phyloP scores from a whole-genome alignment of 2,329 filamentous ascomycete genomes.

The Claviceps spartinae region DNA sequence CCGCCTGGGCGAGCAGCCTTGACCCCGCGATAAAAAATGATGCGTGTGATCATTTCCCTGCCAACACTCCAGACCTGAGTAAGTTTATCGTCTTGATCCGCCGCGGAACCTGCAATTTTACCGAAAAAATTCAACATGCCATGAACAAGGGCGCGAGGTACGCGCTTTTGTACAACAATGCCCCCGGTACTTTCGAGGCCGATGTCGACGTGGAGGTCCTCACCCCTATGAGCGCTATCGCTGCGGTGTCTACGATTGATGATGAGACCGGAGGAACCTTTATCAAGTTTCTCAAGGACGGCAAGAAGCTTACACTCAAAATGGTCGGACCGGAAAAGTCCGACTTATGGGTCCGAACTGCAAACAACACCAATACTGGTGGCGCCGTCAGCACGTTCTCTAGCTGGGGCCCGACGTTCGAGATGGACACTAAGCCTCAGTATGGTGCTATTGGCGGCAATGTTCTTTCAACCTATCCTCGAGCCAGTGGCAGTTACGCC shows the following conservation, averaged over 20 bases:
- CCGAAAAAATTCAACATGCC: slow-evolving; percentile 38
- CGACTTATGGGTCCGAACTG: slow-evolving; percentile 15
- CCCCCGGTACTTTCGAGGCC: slow-evolving; percentile 14
- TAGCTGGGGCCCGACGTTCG: slow-evolving; percentile 48
- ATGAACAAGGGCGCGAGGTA: slow-evolving; percentile 43
- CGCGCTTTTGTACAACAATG: slow-evolving; percentile 48
- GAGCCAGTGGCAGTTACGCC: too few relatives aligned
- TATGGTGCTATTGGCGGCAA: slow-evolving; percentile 41
- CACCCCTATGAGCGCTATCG: too few relatives aligned
- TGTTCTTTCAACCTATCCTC: slow-evolving; percentile 32
- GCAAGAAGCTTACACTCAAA: slow-evolving; percentile 28
- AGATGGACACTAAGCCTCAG: slow-evolving; percentile 36
- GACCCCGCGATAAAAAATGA: slow-evolving; percentile 34
- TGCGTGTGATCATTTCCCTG: slow-evolving; percentile 38
- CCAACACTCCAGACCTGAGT: slow-evolving; percentile 41
- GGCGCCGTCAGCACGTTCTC: slow-evolving; percentile 40
- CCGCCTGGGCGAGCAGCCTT: slow-evolving; percentile 35
- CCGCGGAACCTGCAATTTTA: slow-evolving; percentile 43
- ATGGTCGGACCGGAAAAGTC: slow-evolving; percentile 24
- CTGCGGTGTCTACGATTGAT: slow-evolving; percentile 28
- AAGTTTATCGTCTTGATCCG: slow-evolving; percentile 45
- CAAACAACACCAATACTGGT: slow-evolving; percentile 20
- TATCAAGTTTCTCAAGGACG: slow-evolving; percentile 28
- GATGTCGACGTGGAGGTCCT: slow-evolving; percentile 22
- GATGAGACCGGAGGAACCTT: slow-evolving; percentile 28